Conservation (phyloP, 139 green algal genomes). For the Edaphochlamys debaryana region DNA sequence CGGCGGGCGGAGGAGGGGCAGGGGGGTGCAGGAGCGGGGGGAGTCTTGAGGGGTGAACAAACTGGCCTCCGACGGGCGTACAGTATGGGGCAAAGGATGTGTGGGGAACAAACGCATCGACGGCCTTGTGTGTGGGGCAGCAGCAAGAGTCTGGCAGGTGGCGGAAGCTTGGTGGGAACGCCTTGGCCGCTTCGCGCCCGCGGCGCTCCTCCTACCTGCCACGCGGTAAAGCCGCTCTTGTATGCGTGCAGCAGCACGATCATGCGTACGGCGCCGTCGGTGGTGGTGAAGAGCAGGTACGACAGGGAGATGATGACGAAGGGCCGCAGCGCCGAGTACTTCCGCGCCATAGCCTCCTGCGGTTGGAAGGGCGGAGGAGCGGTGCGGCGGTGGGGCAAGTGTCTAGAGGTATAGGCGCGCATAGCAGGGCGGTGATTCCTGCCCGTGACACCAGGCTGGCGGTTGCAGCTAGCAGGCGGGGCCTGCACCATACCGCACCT, state of each 20-base stretch:
- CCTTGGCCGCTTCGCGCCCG: too few species aligned
- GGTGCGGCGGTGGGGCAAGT: not conserved
- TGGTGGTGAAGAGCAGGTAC: conserved; percentile 81
- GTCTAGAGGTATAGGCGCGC: not conserved
- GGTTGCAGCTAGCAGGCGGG: not conserved
- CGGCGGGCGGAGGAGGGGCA: too few species aligned
- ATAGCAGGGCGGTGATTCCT: not conserved
- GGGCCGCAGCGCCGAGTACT: conserved; percentile 69
- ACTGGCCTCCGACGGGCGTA: too few species aligned
- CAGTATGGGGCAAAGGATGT: too few species aligned
- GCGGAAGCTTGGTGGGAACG: too few species aligned
- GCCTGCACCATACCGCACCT: not conserved
- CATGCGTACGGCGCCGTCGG: conserved; percentile 83
- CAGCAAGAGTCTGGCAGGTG: too few species aligned
- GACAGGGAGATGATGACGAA: conserved; percentile 85
- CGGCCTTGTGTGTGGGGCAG: too few species aligned
- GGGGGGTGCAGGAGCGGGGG: too few species aligned
- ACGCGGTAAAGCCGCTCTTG: conserved; percentile 74
- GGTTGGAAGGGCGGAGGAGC: not conserved
- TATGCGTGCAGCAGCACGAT: conserved; percentile 91
- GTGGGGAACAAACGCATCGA: too few species aligned
- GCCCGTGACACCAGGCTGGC: not conserved
- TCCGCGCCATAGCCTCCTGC: conserved; percentile 24
- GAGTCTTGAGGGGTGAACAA: too few species aligned
- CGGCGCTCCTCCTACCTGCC: conserved; percentile 37